phyloP scores from a whole-genome alignment of 345 rosid genomes.

The Viola odorata region DNA sequence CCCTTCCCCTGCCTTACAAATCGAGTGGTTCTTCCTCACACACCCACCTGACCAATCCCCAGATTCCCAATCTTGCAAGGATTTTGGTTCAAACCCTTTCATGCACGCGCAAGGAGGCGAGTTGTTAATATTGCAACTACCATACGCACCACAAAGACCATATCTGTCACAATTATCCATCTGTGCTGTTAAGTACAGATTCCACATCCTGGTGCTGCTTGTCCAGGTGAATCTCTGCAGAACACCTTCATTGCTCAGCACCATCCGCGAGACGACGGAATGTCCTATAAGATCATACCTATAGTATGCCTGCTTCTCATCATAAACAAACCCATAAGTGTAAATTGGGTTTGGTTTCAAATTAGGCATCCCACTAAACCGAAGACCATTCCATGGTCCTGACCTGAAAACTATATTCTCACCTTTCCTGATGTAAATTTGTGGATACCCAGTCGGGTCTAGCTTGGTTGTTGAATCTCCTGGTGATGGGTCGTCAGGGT shows the following conservation, averaged over 20 bases:
- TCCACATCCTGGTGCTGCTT: not conserved
- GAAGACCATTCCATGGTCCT: conserved; percentile 34
- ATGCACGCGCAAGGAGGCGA: conserved; percentile 15
- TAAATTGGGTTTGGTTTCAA: conserved; percentile 5
- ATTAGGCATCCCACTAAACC: conserved; percentile 22
- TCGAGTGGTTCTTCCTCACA: conserved; percentile 8
- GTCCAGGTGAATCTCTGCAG: conserved; percentile 11
- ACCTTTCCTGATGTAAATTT: conserved; percentile 12
- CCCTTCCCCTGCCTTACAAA: conserved; percentile 8
- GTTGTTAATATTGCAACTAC: conserved; percentile 17
- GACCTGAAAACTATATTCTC: not conserved
- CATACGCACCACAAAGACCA: conserved; percentile 14
- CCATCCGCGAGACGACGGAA: conserved; percentile 12
- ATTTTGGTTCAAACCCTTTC: conserved; percentile 6
- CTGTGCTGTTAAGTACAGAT: conserved; percentile 2
- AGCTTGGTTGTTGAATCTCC: conserved; percentile 18
- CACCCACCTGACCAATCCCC: conserved; percentile 12
- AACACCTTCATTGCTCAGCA: conserved; percentile 11
- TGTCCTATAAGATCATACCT: conserved; percentile 8
- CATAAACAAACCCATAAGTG: conserved; percentile 10
- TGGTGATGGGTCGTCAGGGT: conserved; percentile 17
- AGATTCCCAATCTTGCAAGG: conserved; percentile 1
- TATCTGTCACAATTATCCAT: conserved; percentile 25
- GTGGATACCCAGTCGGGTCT: conserved; percentile 25
- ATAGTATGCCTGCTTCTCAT: conserved; percentile 16